A percentile compares a stretch with the other conserved stretches of the same genome.
Conservation (phyloP, 768 basidiomycete species). For the Serendipita vermifera region DNA sequence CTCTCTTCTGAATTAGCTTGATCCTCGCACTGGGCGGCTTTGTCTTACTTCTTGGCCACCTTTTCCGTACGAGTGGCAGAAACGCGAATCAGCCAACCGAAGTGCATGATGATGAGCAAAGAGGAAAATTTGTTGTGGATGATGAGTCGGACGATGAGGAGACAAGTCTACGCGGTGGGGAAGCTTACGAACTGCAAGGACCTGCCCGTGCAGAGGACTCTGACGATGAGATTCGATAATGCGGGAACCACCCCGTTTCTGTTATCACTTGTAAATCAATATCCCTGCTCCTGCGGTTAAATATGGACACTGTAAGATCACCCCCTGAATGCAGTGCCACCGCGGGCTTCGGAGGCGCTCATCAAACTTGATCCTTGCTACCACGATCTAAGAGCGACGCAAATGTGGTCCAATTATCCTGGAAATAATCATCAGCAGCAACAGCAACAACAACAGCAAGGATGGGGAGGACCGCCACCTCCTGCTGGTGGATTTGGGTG, state of each 20-base stretch:
- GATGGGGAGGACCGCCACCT: neutral
- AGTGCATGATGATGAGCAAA: neutral
- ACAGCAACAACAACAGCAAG: neutral
- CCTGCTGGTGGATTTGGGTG: neutral
- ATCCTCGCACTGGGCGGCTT: neutral
- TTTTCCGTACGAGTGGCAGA: neutral
- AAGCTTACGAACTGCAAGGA: too few relatives aligned
- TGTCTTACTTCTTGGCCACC: neutral
- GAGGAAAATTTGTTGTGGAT: neutral
- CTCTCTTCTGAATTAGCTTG: too few relatives aligned
- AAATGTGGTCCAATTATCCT: too few relatives aligned
- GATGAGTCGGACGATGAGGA: neutral
- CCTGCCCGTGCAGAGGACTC: too few relatives aligned
- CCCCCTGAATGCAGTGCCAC: neutral
- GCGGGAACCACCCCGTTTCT: too few relatives aligned
- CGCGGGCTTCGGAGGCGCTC: neutral
- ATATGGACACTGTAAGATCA: too few relatives aligned
- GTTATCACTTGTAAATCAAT: too few relatives aligned
- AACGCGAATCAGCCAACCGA: slow-evolving; percentile 3
- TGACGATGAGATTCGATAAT: too few relatives aligned
- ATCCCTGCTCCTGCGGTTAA: too few relatives aligned
- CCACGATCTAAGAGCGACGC: neutral
- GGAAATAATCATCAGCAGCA: neutral
- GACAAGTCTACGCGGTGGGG: neutral
- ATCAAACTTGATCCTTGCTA: neutral